Evolutionary conservation across 176 grass and related monocot genomes (phyloP).

Genomic region (Oryza punctata): DNA sequence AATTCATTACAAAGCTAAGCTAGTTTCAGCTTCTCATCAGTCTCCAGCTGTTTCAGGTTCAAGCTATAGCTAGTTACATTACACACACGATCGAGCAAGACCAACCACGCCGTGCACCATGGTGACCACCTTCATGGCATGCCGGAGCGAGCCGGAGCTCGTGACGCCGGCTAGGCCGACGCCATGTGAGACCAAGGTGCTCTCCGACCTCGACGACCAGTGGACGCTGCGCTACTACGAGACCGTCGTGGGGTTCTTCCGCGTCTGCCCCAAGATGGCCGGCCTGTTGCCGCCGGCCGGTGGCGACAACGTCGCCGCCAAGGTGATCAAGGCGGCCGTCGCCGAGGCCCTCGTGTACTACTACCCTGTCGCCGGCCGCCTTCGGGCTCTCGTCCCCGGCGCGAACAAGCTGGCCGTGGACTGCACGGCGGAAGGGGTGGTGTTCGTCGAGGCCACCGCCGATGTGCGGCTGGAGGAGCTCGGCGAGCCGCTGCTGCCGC

Average conservation of each 20-base stretch:
- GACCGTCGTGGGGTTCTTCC: constrained; percentile 37
- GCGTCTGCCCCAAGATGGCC: not conserved
- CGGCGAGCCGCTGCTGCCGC: constrained; percentile 42
- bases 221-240: constrained; percentile 47
- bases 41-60: too few relatives aligned
- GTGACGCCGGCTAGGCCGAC: constrained; percentile 28
- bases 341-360: constrained; percentile 50
- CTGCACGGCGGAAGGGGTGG: constrained; percentile 62
- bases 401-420: constrained; percentile 46
- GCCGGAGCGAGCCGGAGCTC: constrained; percentile 29
- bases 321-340: constrained; percentile 32
- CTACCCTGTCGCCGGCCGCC: constrained; percentile 67
- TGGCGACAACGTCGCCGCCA: not conserved
- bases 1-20: not conserved
- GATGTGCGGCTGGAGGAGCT: constrained; percentile 51
- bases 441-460: constrained; percentile 58
- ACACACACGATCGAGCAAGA: not conserved
- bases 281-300: not conserved
- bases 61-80: not conserved
- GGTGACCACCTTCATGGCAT: constrained; percentile 25
- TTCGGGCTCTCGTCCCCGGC: constrained; percentile 23
- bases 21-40: not conserved
- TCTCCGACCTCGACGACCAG: constrained; percentile 52
- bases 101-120: not conserved
- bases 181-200: constrained; percentile 12